Percentiles rank a stretch among this genome's conserved stretches.
These are phyloP conservation scores for Inga laurina DNA, from an alignment of 306 rosid species.

Conservation along the genomic window DNA sequence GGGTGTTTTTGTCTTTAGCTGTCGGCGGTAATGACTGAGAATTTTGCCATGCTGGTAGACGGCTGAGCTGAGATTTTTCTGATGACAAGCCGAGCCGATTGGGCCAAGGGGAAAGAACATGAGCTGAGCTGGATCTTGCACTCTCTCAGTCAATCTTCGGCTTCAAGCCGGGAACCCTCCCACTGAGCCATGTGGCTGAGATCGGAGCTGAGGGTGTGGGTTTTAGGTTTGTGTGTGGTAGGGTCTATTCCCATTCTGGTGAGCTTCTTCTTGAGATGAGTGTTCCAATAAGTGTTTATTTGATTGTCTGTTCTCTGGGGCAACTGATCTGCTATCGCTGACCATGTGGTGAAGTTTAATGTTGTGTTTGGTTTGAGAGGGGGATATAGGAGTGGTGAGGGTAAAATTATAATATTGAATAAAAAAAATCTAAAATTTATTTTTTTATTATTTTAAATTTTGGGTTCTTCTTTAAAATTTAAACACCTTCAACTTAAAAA, in stretches of 20 bases:
- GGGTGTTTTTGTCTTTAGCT: neutral
- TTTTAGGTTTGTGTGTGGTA: conserved; percentile 33
- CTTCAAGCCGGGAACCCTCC: neutral
- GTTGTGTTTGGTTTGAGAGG: too few species aligned
- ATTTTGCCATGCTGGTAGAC: neutral
- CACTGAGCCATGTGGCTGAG: neutral
- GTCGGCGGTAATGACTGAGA: too few species aligned
- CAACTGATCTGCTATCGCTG: conserved; percentile 42
- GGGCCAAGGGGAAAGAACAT: neutral
- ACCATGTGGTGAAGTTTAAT: conserved; percentile 30
- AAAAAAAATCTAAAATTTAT: too few species aligned
- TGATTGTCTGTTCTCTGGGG: conserved; percentile 47
- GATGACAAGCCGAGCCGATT: conserved; percentile 1
- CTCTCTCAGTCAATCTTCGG: conserved; percentile 17
- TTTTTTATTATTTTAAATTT: too few species aligned
- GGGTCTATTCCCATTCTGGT: conserved; percentile 46
- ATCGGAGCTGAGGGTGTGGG: neutral
- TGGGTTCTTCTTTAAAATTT: too few species aligned
- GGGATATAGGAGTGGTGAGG: rapidly evolving
- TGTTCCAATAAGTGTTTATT: conserved; percentile 49
- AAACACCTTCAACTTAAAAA: too few species aligned
- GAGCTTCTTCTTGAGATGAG: conserved; percentile 41
- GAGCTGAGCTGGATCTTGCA: conserved; percentile 17
- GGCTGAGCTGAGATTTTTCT: conserved; percentile 20
- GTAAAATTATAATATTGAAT: too few species aligned